A percentile compares a stretch with the other conserved stretches of the same genome.
These are phyloP conservation scores for Tylopilus sp. DNA, from an alignment of 1,284 basidiomycete genomes.

Conservation along the genomic window DNA sequence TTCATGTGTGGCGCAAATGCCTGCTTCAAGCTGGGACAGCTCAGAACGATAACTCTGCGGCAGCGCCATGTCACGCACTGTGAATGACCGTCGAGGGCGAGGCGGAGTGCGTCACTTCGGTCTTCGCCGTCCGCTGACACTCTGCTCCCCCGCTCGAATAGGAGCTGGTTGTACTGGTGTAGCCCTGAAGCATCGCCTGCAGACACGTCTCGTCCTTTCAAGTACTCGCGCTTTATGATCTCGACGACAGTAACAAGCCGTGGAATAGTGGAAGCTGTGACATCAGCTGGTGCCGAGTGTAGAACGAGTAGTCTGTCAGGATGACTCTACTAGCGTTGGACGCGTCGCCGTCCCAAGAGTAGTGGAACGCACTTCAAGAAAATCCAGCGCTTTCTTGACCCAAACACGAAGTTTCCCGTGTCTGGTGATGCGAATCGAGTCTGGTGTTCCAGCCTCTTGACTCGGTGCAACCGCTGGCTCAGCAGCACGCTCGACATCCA, in stretches of 20 bases:
- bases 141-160: slow-evolving; percentile 48
- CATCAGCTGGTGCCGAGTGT: slow-evolving; percentile 57
- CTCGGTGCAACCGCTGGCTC: slow-evolving; percentile 6
- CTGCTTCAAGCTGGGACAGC: slow-evolving; percentile 50
- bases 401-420: slow-evolving; percentile 63
- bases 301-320: slow-evolving; percentile 55
- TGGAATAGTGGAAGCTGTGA: slow-evolving; percentile 51
- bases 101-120: slow-evolving; percentile 35
- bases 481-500: slow-evolving; percentile 18
- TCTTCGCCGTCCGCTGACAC: slow-evolving; percentile 32
- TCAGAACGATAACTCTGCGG: slow-evolving; percentile 5
- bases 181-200: slow-evolving; percentile 49
- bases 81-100: slow-evolving; percentile 46
- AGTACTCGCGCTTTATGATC: slow-evolving; percentile 79
- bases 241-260: slow-evolving; percentile 76
- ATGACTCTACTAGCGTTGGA: slow-evolving; percentile 45
- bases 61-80: slow-evolving; percentile 46
- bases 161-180: slow-evolving; percentile 79
- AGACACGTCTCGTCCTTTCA: slow-evolving; percentile 46
- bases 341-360: slow-evolving; percentile 1
- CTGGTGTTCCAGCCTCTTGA: slow-evolving; percentile 2
- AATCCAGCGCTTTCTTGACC: slow-evolving; percentile 59
- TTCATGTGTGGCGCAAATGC: slow-evolving; percentile 71
- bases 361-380: slow-evolving; percentile 49
- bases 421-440: slow-evolving; percentile 55